phyloP scores from a whole-genome alignment of 345 rosid species.

The Salix purpurea region DNA sequence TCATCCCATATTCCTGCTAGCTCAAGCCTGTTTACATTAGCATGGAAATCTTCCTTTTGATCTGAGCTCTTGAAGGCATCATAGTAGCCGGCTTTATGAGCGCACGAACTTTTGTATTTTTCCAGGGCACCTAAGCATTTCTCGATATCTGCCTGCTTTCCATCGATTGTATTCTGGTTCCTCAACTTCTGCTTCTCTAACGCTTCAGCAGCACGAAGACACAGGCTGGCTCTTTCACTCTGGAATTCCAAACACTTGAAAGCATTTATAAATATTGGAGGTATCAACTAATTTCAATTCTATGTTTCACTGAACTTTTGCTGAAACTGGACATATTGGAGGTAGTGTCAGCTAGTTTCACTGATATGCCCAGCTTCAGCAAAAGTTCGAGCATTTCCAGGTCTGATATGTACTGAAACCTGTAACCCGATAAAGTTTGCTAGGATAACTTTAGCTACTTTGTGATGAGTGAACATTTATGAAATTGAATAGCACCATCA shows the following conservation, averaged over 20 bases:
- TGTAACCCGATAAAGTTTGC: no score
- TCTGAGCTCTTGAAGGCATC: slow-evolving; percentile 53
- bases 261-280: not conserved
- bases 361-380: not conserved
- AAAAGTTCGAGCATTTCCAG: no score
- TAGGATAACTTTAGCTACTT: not conserved
- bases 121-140: slow-evolving; percentile 13
- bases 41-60: slow-evolving; percentile 44
- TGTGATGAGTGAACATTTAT: not conserved
- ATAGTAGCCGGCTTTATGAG: slow-evolving; percentile 44
- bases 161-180: slow-evolving; percentile 26
- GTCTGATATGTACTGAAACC: no score
- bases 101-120: slow-evolving; percentile 35
- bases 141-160: slow-evolving; percentile 25
- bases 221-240: slow-evolving; percentile 54
- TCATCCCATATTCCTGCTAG: slow-evolving; percentile 75
- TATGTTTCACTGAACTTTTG: no score
- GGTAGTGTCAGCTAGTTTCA: not conserved
- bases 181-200: slow-evolving; percentile 44
- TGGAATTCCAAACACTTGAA: slow-evolving; percentile 15
- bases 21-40: slow-evolving; percentile 62
- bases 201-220: slow-evolving; percentile 54
- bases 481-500: not conserved
- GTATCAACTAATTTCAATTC: not conserved
- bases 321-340: not conserved